phyloP scores from a whole-genome alignment of 2,329 filamentous ascomycete species.

The Rosellinia necatrix region DNA sequence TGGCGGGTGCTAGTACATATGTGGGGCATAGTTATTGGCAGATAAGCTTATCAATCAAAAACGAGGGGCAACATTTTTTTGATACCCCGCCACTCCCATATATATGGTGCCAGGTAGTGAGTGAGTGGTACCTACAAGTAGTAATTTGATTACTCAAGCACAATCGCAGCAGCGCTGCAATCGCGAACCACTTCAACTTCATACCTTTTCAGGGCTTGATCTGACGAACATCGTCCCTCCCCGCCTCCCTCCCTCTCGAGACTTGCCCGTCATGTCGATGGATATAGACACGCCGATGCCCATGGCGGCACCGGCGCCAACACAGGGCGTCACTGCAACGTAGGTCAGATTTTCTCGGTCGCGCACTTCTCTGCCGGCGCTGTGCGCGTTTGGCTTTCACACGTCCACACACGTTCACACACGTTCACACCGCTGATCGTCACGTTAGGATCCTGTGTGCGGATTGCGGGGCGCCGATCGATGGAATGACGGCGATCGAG shows the following conservation, averaged over 20 bases:
- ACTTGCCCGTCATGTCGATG: conserved; percentile 54
- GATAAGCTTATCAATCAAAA: conserved; percentile 31
- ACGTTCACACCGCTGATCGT: not conserved
- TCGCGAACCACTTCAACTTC: not conserved
- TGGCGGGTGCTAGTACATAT: no score
- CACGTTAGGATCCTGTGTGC: conserved; percentile 85
- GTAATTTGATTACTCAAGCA: no score
- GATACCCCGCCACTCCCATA: conserved; percentile 29
- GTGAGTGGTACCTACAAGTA: not conserved
- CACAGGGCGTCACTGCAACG: conserved; percentile 54
- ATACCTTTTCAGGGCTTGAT: not conserved
- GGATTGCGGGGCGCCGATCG: conserved; percentile 95
- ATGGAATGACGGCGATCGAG: conserved; percentile 83
- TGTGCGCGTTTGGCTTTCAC: not conserved
- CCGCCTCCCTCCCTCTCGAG: not conserved
- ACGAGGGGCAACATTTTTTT: conserved; percentile 33
- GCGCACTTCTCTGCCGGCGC: conserved; percentile 3
- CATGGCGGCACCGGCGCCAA: conserved; percentile 42
- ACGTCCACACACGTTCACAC: conserved; percentile 4
- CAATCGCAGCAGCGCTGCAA: no score
- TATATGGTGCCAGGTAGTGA: not conserved
- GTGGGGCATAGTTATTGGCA: conserved; percentile 5
- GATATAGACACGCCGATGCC: conserved; percentile 61
- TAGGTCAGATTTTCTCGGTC: conserved; percentile 42
- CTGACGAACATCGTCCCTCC: not conserved